A percentile compares a stretch with the other conserved stretches of the same genome.
Conservation (phyloP, 768 basidiomycete genomes). For the Boletus reticuloceps region DNA sequence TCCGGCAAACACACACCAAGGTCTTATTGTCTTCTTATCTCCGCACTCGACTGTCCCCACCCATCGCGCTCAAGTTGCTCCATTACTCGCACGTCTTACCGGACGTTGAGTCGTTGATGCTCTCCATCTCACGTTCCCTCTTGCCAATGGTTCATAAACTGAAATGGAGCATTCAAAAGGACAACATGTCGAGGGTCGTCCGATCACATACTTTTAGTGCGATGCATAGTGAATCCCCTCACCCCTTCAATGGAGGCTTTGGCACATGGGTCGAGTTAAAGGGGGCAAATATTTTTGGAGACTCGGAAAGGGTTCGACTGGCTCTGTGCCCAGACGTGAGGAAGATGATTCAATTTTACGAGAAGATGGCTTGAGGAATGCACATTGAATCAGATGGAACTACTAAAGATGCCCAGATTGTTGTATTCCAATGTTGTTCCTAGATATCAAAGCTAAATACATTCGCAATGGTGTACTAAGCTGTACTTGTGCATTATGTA, state of each 20-base stretch:
- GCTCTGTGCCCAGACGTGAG: constrained; percentile 66
- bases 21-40: constrained; percentile 54
- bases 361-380: constrained; percentile 33
- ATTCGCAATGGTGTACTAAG: too few relatives aligned
- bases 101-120: constrained; percentile 59
- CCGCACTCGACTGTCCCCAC: constrained; percentile 41
- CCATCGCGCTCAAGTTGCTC: constrained; percentile 42
- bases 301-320: constrained; percentile 63
- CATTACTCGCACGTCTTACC: constrained; percentile 55
- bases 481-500: too few relatives aligned
- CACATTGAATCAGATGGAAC: too few relatives aligned
- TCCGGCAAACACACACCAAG: constrained; percentile 54
- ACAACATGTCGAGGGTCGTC: constrained; percentile 57
- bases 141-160: constrained; percentile 62
- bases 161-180: constrained; percentile 69
- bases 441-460: background rate
- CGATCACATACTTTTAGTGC: constrained; percentile 39
- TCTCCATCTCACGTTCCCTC: constrained; percentile 55
- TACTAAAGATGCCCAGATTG: background rate
- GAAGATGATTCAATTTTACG: constrained; percentile 60
- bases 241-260: constrained; percentile 36
- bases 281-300: constrained; percentile 49
- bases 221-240: constrained; percentile 18
- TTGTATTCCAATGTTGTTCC: background rate
- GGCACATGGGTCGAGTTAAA: constrained; percentile 57